Conservation (phyloP, 352 stramenopile species). For the Phytopythium oedochilum region DNA sequence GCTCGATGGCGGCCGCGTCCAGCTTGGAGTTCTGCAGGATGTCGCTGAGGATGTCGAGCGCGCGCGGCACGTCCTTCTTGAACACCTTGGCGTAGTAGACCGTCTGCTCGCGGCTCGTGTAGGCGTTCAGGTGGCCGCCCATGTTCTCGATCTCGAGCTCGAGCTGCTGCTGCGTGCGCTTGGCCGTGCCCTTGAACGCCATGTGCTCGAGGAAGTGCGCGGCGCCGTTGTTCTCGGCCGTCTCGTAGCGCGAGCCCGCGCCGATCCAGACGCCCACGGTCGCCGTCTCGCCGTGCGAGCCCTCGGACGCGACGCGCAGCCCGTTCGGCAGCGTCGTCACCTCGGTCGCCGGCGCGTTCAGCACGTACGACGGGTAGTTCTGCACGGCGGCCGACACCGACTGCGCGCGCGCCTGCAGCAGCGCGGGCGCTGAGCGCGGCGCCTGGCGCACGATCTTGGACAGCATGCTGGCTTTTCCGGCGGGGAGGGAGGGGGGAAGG, state of each 20-base stretch:
- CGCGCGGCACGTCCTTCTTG: constrained; percentile 96
- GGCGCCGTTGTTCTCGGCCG: constrained; percentile 96
- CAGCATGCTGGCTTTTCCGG: constrained; percentile 33
- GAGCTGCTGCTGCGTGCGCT: constrained; percentile 97
- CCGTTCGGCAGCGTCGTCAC: constrained; percentile 96
- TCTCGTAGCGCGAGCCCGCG: constrained; percentile 98
- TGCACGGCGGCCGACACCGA: constrained; percentile 60
- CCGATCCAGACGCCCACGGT: constrained; percentile 98
- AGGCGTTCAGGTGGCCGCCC: constrained; percentile 99
- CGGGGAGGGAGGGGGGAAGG: background rate
- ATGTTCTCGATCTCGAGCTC: constrained; percentile 99
- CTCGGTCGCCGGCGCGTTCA: constrained; percentile 94
- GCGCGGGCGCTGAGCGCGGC: constrained; percentile 12
- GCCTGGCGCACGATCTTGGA: constrained; percentile 58
- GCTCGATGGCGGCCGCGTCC: constrained; percentile 94
- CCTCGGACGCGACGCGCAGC: constrained; percentile 97
- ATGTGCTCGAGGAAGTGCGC: constrained; percentile 99
- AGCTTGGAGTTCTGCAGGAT: constrained; percentile 99
- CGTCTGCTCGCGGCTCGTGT: constrained; percentile 99
- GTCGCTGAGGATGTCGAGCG: constrained; percentile 99
- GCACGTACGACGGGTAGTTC: constrained; percentile 86
- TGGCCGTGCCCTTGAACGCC: constrained; percentile 99
- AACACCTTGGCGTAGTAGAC: constrained; percentile 99
- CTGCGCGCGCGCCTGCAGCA: constrained; percentile 66
- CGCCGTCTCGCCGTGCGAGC: constrained; percentile 95